These are phyloP conservation scores for Cercospora beticola DNA, from an alignment of 2,329 filamentous ascomycete genomes.

Conservation along the genomic window DNA sequence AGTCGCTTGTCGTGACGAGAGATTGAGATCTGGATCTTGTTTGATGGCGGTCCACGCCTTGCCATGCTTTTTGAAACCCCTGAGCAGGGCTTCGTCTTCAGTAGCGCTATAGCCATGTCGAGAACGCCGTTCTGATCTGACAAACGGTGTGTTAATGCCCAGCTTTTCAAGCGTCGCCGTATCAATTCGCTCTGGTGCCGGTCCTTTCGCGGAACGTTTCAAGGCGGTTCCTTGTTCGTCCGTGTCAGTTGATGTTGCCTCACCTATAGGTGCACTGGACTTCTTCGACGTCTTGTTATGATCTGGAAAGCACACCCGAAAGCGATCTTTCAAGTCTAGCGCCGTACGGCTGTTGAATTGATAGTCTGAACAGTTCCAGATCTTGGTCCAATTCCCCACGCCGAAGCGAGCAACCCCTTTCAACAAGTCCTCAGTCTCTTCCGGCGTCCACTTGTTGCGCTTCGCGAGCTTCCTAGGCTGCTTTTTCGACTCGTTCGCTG, in stretches of 20 bases:
- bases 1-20: constrained; percentile 55
- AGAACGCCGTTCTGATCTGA: constrained; percentile 52
- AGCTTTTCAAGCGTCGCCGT: constrained; percentile 42
- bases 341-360: constrained; percentile 59
- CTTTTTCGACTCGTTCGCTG: constrained; percentile 29
- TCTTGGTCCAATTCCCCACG: constrained; percentile 65
- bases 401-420: constrained; percentile 61
- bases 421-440: constrained; percentile 59
- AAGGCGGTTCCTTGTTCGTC: background rate
- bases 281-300: constrained; percentile 22
- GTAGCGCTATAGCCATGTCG: constrained; percentile 56
- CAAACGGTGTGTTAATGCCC: constrained; percentile 52
- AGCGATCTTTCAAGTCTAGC: constrained; percentile 63
- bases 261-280: background rate
- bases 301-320: constrained; percentile 35
- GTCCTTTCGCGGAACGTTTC: constrained; percentile 25
- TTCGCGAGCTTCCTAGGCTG: constrained; percentile 11
- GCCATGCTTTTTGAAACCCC: constrained; percentile 59
- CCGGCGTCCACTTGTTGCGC: constrained; percentile 60
- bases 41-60: constrained; percentile 61
- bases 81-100: constrained; percentile 60
- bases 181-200: constrained; percentile 31
- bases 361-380: constrained; percentile 57
- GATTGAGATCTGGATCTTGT: constrained; percentile 53
- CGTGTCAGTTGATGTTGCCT: background rate